Evolutionary conservation across 306 rosid species (phyloP), one percentile per base, ranked within the genome.

Genomic region (Fragaria ananassa): DNA sequence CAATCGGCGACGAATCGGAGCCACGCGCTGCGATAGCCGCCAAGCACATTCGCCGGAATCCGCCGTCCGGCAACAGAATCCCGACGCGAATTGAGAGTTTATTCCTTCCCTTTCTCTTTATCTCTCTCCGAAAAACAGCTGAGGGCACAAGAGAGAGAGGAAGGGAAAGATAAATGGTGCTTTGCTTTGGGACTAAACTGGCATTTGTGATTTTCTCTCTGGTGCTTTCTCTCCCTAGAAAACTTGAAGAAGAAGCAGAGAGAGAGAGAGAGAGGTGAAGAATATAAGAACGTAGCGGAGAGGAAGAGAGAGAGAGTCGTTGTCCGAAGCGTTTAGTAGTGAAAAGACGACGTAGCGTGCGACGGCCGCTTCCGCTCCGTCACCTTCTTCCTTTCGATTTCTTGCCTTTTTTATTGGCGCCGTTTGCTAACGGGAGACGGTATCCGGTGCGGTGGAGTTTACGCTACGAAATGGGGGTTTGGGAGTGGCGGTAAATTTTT

Each of bases 281-380:
- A 5, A 47, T 54, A 12, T 17, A 5, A 39, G 27, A 39, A 60
- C 77, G 77, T 58, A 74, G 68, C 54, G 68, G 68, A 42, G 77
- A 61, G 35, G 27, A 1, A 67, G 71, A 53, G 71, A 39, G 73
- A 80, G 81, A 34, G 81, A 57, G 89, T 87, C 84, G 83, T 57
- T 80, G 77, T 89, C 90, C 72, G 74, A 70, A 77, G 74, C 85
- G 86, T 85, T 85, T 44, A 68, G 15, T 29, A 72, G 37, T 9
- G 27, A 56, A 27, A 75, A 46, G 85, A 72, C 68, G 80, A 79
- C 80, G 87, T 78, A 82, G 86, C 89, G 89, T 92, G 85, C 85
- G 85, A 83, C 91, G 88, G 88, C 89, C 89, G 96, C 88, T 82
- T 84, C 51, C 31, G 12, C 74, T 68, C 77, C 83, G 85, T 86